Conservation (phyloP, 2,329 filamentous ascomycete species). For the Fusarium pininemorale region DNA sequence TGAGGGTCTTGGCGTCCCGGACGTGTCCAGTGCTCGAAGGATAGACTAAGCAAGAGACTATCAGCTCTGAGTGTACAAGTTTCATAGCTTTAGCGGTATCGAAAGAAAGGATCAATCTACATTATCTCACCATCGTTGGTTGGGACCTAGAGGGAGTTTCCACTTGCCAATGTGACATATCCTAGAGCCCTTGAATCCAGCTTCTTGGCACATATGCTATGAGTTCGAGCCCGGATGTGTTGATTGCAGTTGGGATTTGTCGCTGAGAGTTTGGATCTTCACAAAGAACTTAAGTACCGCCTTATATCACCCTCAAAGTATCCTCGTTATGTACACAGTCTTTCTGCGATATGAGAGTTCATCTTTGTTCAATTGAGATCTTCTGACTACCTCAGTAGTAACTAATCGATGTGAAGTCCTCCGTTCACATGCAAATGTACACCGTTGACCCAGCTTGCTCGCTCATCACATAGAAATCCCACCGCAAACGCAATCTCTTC, state of each 20-base stretch:
- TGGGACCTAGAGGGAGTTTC: no score
- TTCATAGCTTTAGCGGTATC: fast-evolving
- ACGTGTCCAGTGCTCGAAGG: background rate
- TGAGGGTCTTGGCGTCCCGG: background rate
- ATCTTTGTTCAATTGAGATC: background rate
- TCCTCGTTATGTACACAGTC: no score
- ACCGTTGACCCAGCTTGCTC: background rate
- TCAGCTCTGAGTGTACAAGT: fast-evolving
- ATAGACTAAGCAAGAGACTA: background rate
- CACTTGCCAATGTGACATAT: no score
- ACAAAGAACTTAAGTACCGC: no score
- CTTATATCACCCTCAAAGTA: no score
- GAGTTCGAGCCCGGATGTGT: no score
- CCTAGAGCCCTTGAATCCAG: no score
- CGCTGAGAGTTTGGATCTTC: no score
- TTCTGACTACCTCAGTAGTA: background rate
- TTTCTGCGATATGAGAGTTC: fast-evolving
- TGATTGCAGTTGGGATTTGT: no score
- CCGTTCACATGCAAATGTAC: background rate
- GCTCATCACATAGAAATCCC: background rate
- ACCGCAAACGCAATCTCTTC: background rate
- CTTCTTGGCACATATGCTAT: no score
- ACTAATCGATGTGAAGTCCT: background rate
- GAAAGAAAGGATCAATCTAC: fast-evolving
- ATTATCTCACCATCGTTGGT: no score